Evolutionary conservation across 202 grass and related monocot genomes (phyloP), one percentile per base, ranked within the genome.

Genomic region (Musa balbisiana): DNA sequence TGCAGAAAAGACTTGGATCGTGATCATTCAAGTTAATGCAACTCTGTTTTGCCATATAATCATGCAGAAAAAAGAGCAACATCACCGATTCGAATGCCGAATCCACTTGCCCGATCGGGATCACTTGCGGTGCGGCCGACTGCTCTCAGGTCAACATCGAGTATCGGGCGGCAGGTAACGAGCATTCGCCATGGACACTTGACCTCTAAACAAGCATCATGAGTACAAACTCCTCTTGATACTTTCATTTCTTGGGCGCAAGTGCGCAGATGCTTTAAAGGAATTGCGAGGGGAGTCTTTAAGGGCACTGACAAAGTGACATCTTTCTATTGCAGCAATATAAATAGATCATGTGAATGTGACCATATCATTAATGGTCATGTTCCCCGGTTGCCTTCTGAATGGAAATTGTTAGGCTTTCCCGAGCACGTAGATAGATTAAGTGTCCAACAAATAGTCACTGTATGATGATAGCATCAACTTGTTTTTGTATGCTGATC

Each of bases 91-190:
- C 53, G 78, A 17, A 58, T 64, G 24, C 52, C 54, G 13, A 82
- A 84, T 68, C 79, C 76, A 62, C 55, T 93, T 10, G 85, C 81
- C 74, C 84, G 87, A 51, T 88, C 91, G 49, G 87, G 72, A 49
- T 94, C 95, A 59, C 74, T 92, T 62, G 77, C 89, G 59, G 83
- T 78, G 59, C 90, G 86, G 82, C 51, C 95, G 72, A 89, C 89
- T 75, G 82, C 93, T 85, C 85, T 90, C 76, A 94, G 89, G 69
- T 88, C 95, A 58, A 21, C 72, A 58, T 86, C 88, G 50, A 94
- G 91, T 76, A 85, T 84, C 71, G 84, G 84, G 29, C 82, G 85
- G 53, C 91, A 90, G 95, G 95, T 99, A 90, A 83, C 73, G 9
- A 14, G 63, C 22, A 65, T 65, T 26, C 33, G 13, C 63, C 13